phyloP scores from a whole-genome alignment of 1,284 basidiomycete genomes.

The Malassezia furfur region DNA sequence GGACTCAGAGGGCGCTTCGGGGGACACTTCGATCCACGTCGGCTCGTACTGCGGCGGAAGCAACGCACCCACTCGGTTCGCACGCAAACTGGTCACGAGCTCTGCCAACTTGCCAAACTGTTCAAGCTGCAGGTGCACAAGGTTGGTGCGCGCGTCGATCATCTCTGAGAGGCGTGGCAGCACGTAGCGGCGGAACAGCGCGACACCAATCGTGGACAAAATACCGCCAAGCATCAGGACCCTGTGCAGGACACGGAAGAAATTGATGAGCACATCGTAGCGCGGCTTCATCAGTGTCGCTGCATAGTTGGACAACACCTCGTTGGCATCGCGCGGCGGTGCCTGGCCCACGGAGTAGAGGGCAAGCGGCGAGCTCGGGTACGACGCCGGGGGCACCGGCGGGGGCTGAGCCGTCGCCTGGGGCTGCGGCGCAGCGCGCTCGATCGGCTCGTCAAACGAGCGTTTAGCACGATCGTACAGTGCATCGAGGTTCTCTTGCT shows the following conservation, averaged over 20 bases:
- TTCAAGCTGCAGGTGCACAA: constrained; percentile 29
- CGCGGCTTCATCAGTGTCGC: constrained; percentile 14
- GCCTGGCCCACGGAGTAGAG: constrained; percentile 26
- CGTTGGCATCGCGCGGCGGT: constrained; percentile 14
- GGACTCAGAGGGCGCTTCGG: neutral
- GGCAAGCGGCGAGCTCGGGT: constrained; percentile 37
- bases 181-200: constrained; percentile 30
- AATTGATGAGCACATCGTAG: constrained; percentile 38
- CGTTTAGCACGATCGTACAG: constrained; percentile 25
- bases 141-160: constrained; percentile 29
- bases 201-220: constrained; percentile 27
- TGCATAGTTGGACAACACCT: constrained; percentile 11
- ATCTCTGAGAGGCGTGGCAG: constrained; percentile 31
- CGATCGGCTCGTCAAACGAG: constrained; percentile 34
- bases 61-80: constrained; percentile 6
- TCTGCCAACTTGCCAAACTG: constrained; percentile 25
- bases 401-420: constrained; percentile 1
- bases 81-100: constrained; percentile 17
- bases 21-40: constrained; percentile 16
- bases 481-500: neutral
- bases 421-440: neutral
- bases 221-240: constrained; percentile 40
- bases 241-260: constrained; percentile 34
- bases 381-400: constrained; percentile 24
- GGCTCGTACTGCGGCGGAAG: constrained; percentile 11